phyloP scores from a whole-genome alignment of 495 filamentous ascomycete genomes.

The Echria macrotheca region DNA sequence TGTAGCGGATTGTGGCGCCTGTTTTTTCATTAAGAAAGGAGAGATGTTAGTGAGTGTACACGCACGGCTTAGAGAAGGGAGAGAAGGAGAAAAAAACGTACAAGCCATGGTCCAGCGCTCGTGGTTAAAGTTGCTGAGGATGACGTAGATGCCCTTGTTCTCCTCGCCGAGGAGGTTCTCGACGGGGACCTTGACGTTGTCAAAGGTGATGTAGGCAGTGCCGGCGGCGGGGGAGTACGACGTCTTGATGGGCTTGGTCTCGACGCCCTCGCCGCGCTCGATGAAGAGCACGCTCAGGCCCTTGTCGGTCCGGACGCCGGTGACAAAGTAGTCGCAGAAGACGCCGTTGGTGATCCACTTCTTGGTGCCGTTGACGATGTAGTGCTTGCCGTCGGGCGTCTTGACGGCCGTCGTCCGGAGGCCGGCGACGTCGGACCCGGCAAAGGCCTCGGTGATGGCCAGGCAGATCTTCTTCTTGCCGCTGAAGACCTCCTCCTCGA shows the following conservation, averaged over 20 bases:
- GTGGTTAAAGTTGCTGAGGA: slow-evolving; percentile 84
- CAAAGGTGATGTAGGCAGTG: slow-evolving; percentile 76
- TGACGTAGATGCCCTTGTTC: slow-evolving; percentile 84
- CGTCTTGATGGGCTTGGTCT: slow-evolving; percentile 80
- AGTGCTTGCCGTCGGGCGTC: slow-evolving; percentile 77
- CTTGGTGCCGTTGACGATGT: slow-evolving; percentile 84
- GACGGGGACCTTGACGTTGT: slow-evolving; percentile 80
- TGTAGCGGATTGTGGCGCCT: slow-evolving; percentile 59
- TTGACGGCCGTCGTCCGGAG: slow-evolving; percentile 76
- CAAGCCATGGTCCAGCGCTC: slow-evolving; percentile 67
- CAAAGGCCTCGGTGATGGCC: slow-evolving; percentile 86
- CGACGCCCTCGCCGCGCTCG: slow-evolving; percentile 60
- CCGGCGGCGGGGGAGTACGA: slow-evolving; percentile 75
- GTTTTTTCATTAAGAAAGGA: no score
- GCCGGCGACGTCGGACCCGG: slow-evolving; percentile 79
- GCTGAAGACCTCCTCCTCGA: slow-evolving; percentile 66
- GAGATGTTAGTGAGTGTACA: no score
- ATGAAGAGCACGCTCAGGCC: slow-evolving; percentile 76
- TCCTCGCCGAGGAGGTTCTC: slow-evolving; percentile 77
- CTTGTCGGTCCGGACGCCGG: slow-evolving; percentile 75
- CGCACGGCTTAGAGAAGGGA: no score
- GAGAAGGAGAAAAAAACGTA: no score
- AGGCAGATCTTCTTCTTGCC: slow-evolving; percentile 85
- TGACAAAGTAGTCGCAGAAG: slow-evolving; percentile 79
- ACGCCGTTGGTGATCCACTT: slow-evolving; percentile 94